These are phyloP conservation scores for Sarocladiaceae sp. DNA, from an alignment of 2,329 filamentous ascomycete genomes.

Conservation along the genomic window DNA sequence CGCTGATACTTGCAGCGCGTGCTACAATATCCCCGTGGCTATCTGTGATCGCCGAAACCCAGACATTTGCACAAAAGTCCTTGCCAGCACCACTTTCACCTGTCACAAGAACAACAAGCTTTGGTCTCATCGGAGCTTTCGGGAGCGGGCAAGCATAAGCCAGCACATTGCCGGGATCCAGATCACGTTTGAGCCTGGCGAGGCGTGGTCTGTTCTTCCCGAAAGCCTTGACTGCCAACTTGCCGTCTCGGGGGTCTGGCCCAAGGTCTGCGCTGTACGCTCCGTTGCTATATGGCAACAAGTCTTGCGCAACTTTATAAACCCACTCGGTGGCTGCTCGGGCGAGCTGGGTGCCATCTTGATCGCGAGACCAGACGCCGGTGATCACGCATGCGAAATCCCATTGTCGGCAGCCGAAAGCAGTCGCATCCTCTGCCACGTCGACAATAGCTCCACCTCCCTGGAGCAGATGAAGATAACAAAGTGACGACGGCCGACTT, in stretches of 20 bases:
- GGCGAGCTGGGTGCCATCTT: conserved; percentile 38
- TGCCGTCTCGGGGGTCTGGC: conserved; percentile 50
- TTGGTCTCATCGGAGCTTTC: conserved; percentile 25
- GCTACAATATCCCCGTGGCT: conserved; percentile 23
- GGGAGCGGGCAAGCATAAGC: conserved; percentile 50
- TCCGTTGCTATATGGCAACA: conserved; percentile 46
- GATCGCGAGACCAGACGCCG: conserved; percentile 51
- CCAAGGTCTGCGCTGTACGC: conserved; percentile 57
- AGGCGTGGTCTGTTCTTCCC: conserved; percentile 46
- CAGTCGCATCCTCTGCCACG: conserved; percentile 37
- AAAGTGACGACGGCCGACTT: conserved; percentile 43
- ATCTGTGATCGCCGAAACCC: conserved; percentile 35
- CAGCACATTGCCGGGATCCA: conserved; percentile 46
- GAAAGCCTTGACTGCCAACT: conserved; percentile 48
- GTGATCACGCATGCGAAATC: conserved; percentile 59
- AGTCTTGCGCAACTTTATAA: conserved; percentile 38
- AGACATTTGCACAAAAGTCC: conserved; percentile 51
- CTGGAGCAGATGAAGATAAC: conserved; percentile 57
- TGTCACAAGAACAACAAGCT: conserved; percentile 51
- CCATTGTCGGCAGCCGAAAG: conserved; percentile 60
- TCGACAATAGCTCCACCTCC: conserved; percentile 48
- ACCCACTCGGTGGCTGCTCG: conserved; percentile 44
- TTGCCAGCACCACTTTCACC: conserved; percentile 51
- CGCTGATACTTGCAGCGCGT: conserved; percentile 49
- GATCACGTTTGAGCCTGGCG: conserved; percentile 39